phyloP scores from a whole-genome alignment of 2,329 filamentous ascomycete species.

The Aspergillus niger region DNA sequence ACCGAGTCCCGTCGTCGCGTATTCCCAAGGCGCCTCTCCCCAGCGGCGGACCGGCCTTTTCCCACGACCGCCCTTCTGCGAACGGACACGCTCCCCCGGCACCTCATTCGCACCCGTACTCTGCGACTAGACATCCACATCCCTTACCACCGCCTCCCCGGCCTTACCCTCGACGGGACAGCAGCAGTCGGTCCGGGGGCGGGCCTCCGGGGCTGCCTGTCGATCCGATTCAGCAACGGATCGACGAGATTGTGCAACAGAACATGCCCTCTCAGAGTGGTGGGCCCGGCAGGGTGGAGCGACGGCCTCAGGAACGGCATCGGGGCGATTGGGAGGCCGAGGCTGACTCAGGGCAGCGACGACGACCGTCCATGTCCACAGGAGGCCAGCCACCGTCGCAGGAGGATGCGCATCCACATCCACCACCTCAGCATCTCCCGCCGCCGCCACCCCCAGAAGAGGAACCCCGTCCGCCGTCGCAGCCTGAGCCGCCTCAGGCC shows the following conservation, averaged over 20 bases:
- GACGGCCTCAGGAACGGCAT: conserved; percentile 21
- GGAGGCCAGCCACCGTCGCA: not conserved
- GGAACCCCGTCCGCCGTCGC: not conserved
- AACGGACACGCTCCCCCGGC: conserved; percentile 21
- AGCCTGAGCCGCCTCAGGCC: not conserved
- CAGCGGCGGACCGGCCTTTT: conserved; percentile 10
- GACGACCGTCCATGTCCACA: conserved; percentile 15
- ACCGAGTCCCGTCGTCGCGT: conserved; percentile 13
- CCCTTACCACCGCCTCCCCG: conserved; percentile 22
- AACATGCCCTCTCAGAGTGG: conserved; percentile 20
- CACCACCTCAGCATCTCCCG: conserved; percentile 12
- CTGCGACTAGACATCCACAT: conserved; percentile 25
- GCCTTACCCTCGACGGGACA: conserved; percentile 20
- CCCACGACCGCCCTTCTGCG: conserved; percentile 16
- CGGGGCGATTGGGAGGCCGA: conserved; percentile 24
- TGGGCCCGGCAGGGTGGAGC: conserved; percentile 11
- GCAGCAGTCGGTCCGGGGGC: conserved; percentile 14
- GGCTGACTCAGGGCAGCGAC: conserved; percentile 15
- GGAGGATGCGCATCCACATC: conserved; percentile 11
- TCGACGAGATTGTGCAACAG: conserved; percentile 39
- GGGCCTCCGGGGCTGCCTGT: conserved; percentile 10
- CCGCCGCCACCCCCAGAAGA: conserved; percentile 12
- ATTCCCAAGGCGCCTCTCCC: conserved; percentile 15
- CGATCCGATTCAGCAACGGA: conserved; percentile 40
- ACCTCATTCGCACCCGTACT: conserved; percentile 15